Percentiles rank a stretch among this genome's conserved stretches.
These are phyloP conservation scores for Citrus mangshanensis DNA, from an alignment of 345 rosid species.

Conservation along the genomic window DNA sequence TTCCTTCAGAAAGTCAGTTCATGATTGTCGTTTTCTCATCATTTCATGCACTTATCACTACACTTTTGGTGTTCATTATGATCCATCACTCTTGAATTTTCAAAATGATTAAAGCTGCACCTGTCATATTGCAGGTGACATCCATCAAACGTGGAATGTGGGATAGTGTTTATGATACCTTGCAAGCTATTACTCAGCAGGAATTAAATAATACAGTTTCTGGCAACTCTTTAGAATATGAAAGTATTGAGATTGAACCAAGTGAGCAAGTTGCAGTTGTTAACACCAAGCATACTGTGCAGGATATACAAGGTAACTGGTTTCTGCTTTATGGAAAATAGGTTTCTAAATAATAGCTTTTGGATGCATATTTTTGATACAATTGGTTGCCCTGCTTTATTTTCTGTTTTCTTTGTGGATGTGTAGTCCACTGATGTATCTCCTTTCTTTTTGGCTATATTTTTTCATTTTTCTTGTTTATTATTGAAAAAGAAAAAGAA, in stretches of 20 bases:
- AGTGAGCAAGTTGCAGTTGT: constrained; percentile 22
- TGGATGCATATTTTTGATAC: background rate
- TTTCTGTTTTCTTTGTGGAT: background rate
- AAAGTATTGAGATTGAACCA: constrained; percentile 42
- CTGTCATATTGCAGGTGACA: constrained; percentile 49
- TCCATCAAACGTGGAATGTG: constrained; percentile 78
- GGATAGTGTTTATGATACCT: constrained; percentile 80
- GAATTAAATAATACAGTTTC: constrained; percentile 25
- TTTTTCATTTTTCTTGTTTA: background rate
- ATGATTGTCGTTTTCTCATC: background rate
- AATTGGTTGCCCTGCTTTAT: background rate
- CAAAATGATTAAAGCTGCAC: background rate
- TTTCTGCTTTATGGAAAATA: constrained; percentile 1
- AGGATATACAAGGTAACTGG: constrained; percentile 39
- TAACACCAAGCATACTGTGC: constrained; percentile 12
- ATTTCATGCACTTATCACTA: background rate
- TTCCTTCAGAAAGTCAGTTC: too few species aligned
- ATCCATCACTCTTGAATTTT: background rate
- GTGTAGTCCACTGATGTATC: background rate
- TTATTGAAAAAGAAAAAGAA: background rate
- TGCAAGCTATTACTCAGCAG: constrained; percentile 38
- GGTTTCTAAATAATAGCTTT: background rate
- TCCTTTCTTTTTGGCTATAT: background rate
- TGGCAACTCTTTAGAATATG: constrained; percentile 31
- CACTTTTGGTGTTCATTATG: background rate